Base-by-base conservation (phyloP, 768 basidiomycete genomes). In the Sistotremastrum niveocremeum region DNA sequence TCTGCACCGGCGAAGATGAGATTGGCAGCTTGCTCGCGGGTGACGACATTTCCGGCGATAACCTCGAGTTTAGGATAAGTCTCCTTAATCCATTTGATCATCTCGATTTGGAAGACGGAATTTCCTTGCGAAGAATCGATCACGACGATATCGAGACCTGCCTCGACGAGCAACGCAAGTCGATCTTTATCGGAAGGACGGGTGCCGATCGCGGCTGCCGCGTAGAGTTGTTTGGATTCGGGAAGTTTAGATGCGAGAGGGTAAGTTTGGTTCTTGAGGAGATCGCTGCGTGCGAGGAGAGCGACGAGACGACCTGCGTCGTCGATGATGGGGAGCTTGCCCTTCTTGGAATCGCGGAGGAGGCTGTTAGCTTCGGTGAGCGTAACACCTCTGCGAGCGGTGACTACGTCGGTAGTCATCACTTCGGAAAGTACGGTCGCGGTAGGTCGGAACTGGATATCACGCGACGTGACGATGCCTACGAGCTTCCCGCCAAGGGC, bases 71-170 rank as follows among this genome's bases (percentile, higher is more conserved):
- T 68, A 5, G 93, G 87, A 66, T 73, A 89, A 1, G 79, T 84
- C 39, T 68, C 40, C 64, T 98, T 98, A 69, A 95, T 86, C 84
- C 87, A 95, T 44, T 73, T 62, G 53, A 99, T 77, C 86, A 97
- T 97, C 38, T 97, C 91, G 54, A 86, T 73, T 60, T 97, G 93
- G 70, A 71, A 99, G 40, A 81, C 60, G 4, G 91, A 95, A 68
- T 98, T 95, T 46, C 95, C 95, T 62, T 99, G 95, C 1, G 87
- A 90, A 4, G 94, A 97, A 58, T 99, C 95, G 51, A 99, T 72
- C 28, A 95, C 70, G 52, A 91, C 84, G 49, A 99, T 88, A 59
- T 99, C 95, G 30, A 99, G 73, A 3, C 95, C 95, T 3, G 95
- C 93, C 34, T 94, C 86, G 34, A 82, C 88, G 46, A 99, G 84